These are phyloP conservation scores for Otatea glauca DNA, from an alignment of 176 grass and related monocot genomes.

Conservation along the genomic window DNA sequence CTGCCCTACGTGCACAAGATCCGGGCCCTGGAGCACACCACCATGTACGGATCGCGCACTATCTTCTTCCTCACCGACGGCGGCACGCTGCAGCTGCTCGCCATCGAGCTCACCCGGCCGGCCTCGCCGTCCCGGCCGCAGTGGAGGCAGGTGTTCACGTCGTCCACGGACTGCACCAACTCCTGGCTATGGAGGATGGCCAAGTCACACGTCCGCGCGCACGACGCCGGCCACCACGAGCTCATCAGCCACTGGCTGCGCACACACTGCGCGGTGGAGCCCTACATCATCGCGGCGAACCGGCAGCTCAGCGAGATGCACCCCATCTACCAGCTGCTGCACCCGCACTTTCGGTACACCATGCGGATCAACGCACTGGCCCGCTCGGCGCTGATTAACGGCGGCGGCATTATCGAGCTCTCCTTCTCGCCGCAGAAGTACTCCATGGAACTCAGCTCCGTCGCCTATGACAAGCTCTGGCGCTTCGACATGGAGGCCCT, in stretches of 20 bases:
- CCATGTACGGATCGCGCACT: constrained; percentile 78
- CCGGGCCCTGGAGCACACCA: constrained; percentile 55
- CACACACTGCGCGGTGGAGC: constrained; percentile 76
- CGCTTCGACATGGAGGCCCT: constrained; percentile 84
- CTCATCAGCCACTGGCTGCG: constrained; percentile 83
- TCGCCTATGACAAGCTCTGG: constrained; percentile 71
- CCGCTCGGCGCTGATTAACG: constrained; percentile 62
- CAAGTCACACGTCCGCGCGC: constrained; percentile 80
- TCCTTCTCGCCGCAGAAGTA: constrained; percentile 73
- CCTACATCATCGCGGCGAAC: constrained; percentile 78
- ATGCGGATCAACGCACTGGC: constrained; percentile 80
- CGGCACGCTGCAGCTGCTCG: constrained; percentile 68
- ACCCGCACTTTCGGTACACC: constrained; percentile 85
- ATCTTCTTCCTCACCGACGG: constrained; percentile 72
- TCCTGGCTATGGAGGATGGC: constrained; percentile 77
- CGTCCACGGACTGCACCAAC: constrained; percentile 58
- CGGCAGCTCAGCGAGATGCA: constrained; percentile 88
- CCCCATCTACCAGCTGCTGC: constrained; percentile 70
- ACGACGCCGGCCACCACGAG: constrained; percentile 81
- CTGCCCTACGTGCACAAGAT: constrained; percentile 85
- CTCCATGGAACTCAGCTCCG: constrained; percentile 80
- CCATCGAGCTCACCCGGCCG: constrained; percentile 81
- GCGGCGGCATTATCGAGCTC: constrained; percentile 67
- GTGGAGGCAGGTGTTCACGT: constrained; percentile 66
- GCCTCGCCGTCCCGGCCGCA: constrained; percentile 47